Evolutionary conservation across 768 basidiomycete species (phyloP).

Genomic region (Russula griseocarnosa): DNA sequence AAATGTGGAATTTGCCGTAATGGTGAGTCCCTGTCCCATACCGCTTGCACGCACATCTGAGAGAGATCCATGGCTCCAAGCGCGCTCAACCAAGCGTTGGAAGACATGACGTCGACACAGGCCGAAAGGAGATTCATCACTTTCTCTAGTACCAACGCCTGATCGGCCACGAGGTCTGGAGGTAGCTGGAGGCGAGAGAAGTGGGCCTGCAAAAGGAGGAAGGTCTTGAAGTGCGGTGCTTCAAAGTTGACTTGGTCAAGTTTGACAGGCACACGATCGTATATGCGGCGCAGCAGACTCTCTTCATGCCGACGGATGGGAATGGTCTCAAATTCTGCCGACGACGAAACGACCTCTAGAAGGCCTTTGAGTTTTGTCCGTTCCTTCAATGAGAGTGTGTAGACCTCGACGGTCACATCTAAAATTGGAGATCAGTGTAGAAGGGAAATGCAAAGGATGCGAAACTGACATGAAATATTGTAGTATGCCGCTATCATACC

Average conservation of each 20-base stretch:
- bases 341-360: constrained; percentile 94
- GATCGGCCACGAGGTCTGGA: constrained; percentile 91
- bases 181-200: constrained; percentile 91
- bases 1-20: constrained; percentile 97
- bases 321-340: constrained; percentile 91
- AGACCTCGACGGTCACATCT: constrained; percentile 97
- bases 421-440: constrained; percentile 18
- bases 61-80: constrained; percentile 96
- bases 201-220: constrained; percentile 93
- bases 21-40: constrained; percentile 97
- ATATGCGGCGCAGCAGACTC: constrained; percentile 75
- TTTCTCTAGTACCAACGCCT: constrained; percentile 81
- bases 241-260: constrained; percentile 80
- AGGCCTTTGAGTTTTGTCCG: constrained; percentile 95
- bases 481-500: constrained; percentile 99
- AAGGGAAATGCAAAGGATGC: neutral
- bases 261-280: constrained; percentile 96
- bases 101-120: constrained; percentile 97
- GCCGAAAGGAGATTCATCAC: constrained; percentile 88
- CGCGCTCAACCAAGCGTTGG: constrained; percentile 92
- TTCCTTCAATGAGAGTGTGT: constrained; percentile 91
- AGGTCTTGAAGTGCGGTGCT: constrained; percentile 96
- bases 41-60: constrained; percentile 97
- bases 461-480: constrained; percentile 77
- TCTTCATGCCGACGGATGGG: constrained; percentile 96